These are phyloP conservation scores for Dillenia suffruticosa DNA, from an alignment of 164 flowering plant genomes.

Conservation along the genomic window DNA sequence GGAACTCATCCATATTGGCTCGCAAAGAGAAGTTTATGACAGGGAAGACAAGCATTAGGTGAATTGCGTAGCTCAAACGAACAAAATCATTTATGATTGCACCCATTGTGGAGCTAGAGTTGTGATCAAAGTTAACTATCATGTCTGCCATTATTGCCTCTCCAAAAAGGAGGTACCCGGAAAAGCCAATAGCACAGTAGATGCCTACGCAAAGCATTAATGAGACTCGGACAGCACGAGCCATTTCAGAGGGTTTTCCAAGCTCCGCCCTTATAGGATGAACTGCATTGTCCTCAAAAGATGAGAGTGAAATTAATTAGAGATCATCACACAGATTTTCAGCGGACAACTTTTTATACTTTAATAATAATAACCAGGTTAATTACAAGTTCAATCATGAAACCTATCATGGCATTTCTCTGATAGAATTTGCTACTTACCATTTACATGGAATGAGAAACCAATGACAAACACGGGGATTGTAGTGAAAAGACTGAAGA, in stretches of 20 bases:
- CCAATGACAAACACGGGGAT: conserved; percentile 93
- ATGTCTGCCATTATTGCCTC: conserved; percentile 70
- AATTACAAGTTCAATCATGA: too few species aligned
- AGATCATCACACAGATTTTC: neutral
- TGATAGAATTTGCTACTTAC: conserved; percentile 26
- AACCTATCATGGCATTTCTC: too few species aligned
- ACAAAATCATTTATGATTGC: conserved; percentile 55
- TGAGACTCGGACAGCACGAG: conserved; percentile 52
- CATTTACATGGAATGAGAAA: conserved; percentile 92
- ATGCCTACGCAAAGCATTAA: conserved; percentile 54
- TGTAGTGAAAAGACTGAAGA: conserved; percentile 86
- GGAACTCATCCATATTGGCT: conserved; percentile 56
- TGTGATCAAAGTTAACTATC: conserved; percentile 66
- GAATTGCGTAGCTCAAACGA: conserved; percentile 80
- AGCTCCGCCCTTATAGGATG: conserved; percentile 84
- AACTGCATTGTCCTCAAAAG: conserved; percentile 39
- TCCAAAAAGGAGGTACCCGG: conserved; percentile 84
- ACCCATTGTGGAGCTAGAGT: conserved; percentile 33
- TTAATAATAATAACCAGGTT: too few species aligned
- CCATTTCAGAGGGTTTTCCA: conserved; percentile 51
- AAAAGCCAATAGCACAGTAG: conserved; percentile 63
- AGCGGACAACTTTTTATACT: neutral
- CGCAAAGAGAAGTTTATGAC: conserved; percentile 74
- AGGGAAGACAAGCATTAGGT: conserved; percentile 84
- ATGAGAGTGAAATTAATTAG: too few species aligned